Evolutionary conservation across 2,329 filamentous ascomycete species (phyloP).

Genomic region (Orbilia brochopaga): DNA sequence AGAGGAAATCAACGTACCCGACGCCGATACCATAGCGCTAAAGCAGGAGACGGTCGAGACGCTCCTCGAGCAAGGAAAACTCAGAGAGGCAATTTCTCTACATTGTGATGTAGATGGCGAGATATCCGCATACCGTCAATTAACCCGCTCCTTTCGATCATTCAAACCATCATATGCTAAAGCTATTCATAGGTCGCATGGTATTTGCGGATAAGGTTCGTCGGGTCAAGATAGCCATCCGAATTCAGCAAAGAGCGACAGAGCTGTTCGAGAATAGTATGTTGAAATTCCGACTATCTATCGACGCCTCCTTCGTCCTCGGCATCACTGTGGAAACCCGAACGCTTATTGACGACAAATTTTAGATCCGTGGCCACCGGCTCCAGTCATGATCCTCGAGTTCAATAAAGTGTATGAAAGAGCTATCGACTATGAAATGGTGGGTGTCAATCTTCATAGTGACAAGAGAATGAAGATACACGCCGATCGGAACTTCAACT

Average conservation of each 20-base stretch:
- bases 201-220: conserved; percentile 39
- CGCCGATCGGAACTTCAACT: background rate
- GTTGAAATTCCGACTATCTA: too few species aligned
- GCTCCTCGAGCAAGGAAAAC: conserved; percentile 14
- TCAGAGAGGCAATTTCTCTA: conserved; percentile 15
- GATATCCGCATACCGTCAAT: conserved; percentile 23
- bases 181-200: conserved; percentile 17
- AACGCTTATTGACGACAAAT: too few species aligned
- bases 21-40: conserved; percentile 3
- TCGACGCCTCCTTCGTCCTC: too few species aligned
- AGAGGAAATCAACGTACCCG: conserved; percentile 1
- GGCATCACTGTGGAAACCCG: background rate
- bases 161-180: too few species aligned
- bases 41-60: conserved; percentile 19
- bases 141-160: too few species aligned
- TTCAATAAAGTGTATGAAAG: conserved; percentile 28
- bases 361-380: conserved; percentile 5
- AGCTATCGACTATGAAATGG: conserved; percentile 29
- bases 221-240: conserved; percentile 30
- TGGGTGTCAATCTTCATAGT: conserved; percentile 1
- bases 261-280: conserved; percentile 23
- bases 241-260: conserved; percentile 37
- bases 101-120: conserved; percentile 23
- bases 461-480: background rate
- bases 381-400: conserved; percentile 1